These are phyloP conservation scores for Ogataea philodendri DNA, from an alignment of 805 yeast genomes.

Conservation along the genomic window DNA sequence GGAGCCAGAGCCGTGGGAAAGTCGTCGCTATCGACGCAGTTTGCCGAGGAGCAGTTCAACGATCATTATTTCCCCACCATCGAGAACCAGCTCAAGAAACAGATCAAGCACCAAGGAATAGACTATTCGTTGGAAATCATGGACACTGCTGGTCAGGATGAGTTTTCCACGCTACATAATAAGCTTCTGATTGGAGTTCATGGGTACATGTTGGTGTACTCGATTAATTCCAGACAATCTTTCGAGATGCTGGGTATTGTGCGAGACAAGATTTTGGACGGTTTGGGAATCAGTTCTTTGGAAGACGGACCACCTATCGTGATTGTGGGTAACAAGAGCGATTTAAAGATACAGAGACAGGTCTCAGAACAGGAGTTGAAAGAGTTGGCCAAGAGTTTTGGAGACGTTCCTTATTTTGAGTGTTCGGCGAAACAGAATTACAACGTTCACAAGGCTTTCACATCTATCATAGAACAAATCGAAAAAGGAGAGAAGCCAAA, in stretches of 20 bases:
- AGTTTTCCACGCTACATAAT: conserved; percentile 75
- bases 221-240: conserved; percentile 73
- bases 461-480: conserved; percentile 56
- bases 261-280: conserved; percentile 79
- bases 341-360: conserved; percentile 55
- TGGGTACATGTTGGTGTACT: conserved; percentile 79
- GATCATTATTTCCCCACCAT: conserved; percentile 91
- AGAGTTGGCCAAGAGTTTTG: conserved; percentile 41
- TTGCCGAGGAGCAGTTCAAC: conserved; percentile 83
- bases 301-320: conserved; percentile 48
- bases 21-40: conserved; percentile 80
- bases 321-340: conserved; percentile 51
- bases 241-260: conserved; percentile 75
- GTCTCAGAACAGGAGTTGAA: conserved; percentile 54
- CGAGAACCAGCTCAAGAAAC: conserved; percentile 78
- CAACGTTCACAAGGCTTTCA: conserved; percentile 53
- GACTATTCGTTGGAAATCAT: conserved; percentile 80
- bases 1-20: conserved; percentile 89
- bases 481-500: conserved; percentile 36
- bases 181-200: conserved; percentile 78
- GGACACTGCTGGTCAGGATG: conserved; percentile 95
- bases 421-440: conserved; percentile 48
- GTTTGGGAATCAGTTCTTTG: conserved; percentile 46
- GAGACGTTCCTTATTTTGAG: conserved; percentile 44
- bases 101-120: conserved; percentile 63